Conservation (phyloP, 208 protist genomes). For the Leishmania aethiopica region DNA sequence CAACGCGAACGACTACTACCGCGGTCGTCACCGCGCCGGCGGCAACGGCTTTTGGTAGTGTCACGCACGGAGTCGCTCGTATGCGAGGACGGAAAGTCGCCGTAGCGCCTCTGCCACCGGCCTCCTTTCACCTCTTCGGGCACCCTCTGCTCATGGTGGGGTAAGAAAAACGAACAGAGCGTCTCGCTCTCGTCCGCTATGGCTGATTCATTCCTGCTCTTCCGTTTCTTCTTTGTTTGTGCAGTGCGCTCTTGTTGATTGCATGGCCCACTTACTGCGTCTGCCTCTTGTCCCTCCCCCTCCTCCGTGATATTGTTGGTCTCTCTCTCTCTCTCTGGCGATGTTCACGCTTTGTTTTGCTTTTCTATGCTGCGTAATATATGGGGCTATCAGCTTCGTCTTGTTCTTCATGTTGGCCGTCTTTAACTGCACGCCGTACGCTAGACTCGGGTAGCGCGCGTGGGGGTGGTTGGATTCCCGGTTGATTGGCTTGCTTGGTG, state of each 20-base stretch:
- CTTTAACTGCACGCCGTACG: background rate
- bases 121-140: background rate
- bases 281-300: background rate
- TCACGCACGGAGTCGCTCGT: background rate
- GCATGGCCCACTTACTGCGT: background rate
- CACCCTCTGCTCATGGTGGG: background rate
- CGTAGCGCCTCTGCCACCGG: background rate
- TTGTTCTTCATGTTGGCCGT: conserved; percentile 6
- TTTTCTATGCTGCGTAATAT: background rate
- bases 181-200: background rate
- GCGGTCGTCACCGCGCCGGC: conserved; percentile 56
- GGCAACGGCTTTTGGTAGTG: conserved; percentile 62
- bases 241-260: background rate
- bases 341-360: background rate
- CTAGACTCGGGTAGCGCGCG: background rate
- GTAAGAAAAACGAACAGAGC: background rate
- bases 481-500: background rate
- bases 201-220: background rate
- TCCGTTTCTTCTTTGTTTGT: background rate
- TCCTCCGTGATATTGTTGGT: background rate
- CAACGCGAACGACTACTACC: conserved; percentile 46
- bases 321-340: background rate
- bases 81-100: background rate
- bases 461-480: background rate
- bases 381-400: background rate